Evolutionary conservation across 768 basidiomycete species (phyloP), one percentile per base, ranked within the genome.

Genomic region (Russula ochroleuca): DNA sequence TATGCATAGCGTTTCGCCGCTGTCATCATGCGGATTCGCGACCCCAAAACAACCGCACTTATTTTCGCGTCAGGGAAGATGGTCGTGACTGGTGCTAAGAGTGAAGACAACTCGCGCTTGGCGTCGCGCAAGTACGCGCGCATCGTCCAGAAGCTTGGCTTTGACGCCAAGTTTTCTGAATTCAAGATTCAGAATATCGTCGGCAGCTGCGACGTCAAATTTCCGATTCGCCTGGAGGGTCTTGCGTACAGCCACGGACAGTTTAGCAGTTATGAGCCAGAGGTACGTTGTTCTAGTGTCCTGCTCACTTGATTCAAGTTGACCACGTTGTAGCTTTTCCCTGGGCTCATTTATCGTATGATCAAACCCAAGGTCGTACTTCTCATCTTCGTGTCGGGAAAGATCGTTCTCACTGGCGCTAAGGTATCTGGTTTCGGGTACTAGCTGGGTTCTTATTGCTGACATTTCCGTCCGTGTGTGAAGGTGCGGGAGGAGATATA

Each of bases 121-220:
- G 96, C 97, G 56, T 96, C 94, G 70, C 87, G 96, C 74, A 99
- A 99, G 78, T 98, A 98, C 77, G 97, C 97, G 50, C 88, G 97
- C 57, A 99, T 99, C 73, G 94, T 99, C 47, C 97, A 98, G 80
- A 98, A 99, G 77, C 87, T 98, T 57, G 97, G 97, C 33, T 99
- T 99, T 77, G 96, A 98, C 67, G 94, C 96, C 70, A 98, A 98
- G 78, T 98, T 98, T 76, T 92, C 92, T 47, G 96, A 99, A 76
- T 98, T 98, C 81, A 99, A 98, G 79, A 98, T 98, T 57, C 96
- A 98, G 81, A 99, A 98, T 76, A 98, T 98, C 54, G 97, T 98
- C 37, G 96, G 95, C 50, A 90, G 87, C 73, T 98, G 95, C 76
- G 96, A 98, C 73, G 96, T 98, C 73, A 96, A 95, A 79, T 98